A percentile compares a stretch with the other conserved stretches of the same genome.
phyloP scores from a whole-genome alignment of 208 protist genomes.

The Lotmaria passim region DNA sequence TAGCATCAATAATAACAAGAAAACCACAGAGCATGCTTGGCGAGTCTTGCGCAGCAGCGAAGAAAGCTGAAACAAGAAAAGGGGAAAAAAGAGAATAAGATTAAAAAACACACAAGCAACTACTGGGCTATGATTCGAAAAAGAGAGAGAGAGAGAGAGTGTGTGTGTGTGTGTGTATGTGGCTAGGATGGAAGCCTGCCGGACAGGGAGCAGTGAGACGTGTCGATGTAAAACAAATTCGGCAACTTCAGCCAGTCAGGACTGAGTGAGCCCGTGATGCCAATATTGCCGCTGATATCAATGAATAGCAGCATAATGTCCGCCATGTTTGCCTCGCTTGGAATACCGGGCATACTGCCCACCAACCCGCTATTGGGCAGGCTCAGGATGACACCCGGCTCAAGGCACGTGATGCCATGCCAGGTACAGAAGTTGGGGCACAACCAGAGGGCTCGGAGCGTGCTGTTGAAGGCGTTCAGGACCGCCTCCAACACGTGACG shows the following conservation, averaged over 20 bases:
- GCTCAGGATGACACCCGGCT: neutral
- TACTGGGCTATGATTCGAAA: neutral
- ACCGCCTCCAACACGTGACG: too few species aligned
- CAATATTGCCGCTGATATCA: neutral
- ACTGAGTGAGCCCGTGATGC: neutral
- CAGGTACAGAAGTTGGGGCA: too few species aligned
- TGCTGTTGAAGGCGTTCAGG: neutral
- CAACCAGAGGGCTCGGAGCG: neutral
- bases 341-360: neutral
- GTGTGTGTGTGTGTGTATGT: neutral
- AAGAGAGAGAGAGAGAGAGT: too few species aligned
- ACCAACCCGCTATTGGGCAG: neutral
- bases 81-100: neutral
- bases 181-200: neutral
- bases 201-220: neutral
- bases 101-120: neutral
- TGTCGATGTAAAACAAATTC: neutral
- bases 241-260: neutral
- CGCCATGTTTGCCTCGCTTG: neutral
- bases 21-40: too few species aligned
- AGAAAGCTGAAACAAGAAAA: conserved; percentile 1
- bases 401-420: neutral
- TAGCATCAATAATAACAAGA: neutral
- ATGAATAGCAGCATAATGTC: neutral
- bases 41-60: too few species aligned